These are phyloP conservation scores for Nissolia schottii DNA, from an alignment of 306 rosid species.

Conservation along the genomic window DNA sequence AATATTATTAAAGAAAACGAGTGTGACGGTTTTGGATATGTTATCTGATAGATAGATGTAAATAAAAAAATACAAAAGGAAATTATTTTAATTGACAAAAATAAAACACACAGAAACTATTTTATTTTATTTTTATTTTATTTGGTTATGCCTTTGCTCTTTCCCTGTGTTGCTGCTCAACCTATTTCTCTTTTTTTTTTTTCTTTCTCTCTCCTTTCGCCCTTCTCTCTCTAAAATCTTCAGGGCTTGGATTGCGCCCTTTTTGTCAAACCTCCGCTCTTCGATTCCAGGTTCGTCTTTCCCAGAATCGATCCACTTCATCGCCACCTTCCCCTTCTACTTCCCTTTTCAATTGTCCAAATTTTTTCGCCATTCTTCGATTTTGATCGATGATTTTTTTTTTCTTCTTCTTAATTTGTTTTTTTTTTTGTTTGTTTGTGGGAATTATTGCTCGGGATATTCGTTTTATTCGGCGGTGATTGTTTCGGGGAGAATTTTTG, in stretches of 20 bases:
- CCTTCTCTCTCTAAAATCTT: constrained; percentile 62
- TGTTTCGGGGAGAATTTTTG: constrained; percentile 1
- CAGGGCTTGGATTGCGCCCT: constrained; percentile 49
- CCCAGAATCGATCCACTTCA: constrained; percentile 52
- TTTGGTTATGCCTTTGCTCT: constrained; percentile 48
- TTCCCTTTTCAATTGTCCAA: neutral
- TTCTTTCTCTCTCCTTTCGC: constrained; percentile 24
- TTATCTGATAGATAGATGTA: neutral
- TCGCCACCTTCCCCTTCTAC: constrained; percentile 6
- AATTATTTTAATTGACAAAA: neutral
- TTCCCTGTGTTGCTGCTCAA: constrained; percentile 40
- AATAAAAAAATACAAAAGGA: neutral
- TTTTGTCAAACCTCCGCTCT: constrained; percentile 45
- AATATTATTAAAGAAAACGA: too few relatives aligned
- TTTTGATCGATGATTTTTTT: constrained; percentile 48
- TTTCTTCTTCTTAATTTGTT: neutral
- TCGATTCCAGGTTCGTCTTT: constrained; percentile 64
- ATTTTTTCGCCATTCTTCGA: constrained; percentile 23
- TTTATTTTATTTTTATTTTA: constrained; percentile 19
- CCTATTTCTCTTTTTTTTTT: constrained; percentile 21
- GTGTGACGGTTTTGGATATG: constrained; percentile 16
- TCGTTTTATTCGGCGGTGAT: constrained; percentile 9
- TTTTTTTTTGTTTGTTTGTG: neutral
- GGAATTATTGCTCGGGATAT: constrained; percentile 45
- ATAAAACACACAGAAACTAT: neutral